Base-by-base conservation (phyloP, 2,329 filamentous ascomycete genomes). In the Claviceps pazoutovae region DNA sequence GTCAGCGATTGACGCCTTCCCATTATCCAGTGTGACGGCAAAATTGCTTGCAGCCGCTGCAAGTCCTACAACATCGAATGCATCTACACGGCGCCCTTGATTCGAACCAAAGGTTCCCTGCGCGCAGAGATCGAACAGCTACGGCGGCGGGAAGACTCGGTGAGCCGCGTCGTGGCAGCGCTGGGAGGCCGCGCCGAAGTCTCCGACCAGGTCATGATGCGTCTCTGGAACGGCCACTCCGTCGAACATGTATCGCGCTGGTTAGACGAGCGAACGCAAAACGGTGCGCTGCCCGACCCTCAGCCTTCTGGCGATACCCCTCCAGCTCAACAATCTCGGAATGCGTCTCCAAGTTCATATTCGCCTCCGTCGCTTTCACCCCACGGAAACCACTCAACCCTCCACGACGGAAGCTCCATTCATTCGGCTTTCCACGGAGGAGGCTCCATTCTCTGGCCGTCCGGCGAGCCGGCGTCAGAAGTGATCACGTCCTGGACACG, bases 81-180 rank as follows among this genome's bases (percentile, higher is more conserved):
- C 54, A 60, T 79, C 17, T 83, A 83, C 65, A 78, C 82, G 56
- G 60, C 79, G 3, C 79, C 78, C 0, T 73, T 82, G 5, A 76
- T 79, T 44, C 78, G 80, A 56, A 81, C 78, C 7, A 83, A 83
- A 56, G 78, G 81, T 53, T 72, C 74, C 50, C 70, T 83, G 11
- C 73, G 79, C 45, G 67, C 68, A 58, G 78, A 82, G 59, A 78
- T 82, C 53, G 79, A 82, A 48, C 65, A 67, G 21, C 64, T 83
- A 37, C 74, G 74, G 44, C 69, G 69, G 8, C 72, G 74, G 44
- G 74, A 80, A 57, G 72, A 70, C 17, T 72, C 72, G 39, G 78
- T 65, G 60, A 75, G 81, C 26, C 71, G 71, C 26, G 71, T 82
- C 48, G 65, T 82, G 19, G 66, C 71, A 3, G 79, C 78, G 9